phyloP scores from a whole-genome alignment of 2,329 filamentous ascomycete genomes.

The Rachicladosporium sp. region DNA sequence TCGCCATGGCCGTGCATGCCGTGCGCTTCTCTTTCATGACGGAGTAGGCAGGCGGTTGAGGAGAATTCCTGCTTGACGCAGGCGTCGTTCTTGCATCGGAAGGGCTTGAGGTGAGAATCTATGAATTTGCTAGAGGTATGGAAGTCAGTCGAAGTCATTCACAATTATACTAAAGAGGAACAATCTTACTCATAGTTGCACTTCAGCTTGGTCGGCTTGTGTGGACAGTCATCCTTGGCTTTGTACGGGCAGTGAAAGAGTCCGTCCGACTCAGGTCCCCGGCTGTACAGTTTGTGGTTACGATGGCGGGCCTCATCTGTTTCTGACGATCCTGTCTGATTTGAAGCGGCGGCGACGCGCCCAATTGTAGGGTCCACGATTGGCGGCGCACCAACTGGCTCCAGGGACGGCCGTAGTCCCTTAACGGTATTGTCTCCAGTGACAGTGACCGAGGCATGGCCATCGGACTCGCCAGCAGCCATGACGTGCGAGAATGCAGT shows the following conservation, averaged over 20 bases:
- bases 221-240: constrained; percentile 61
- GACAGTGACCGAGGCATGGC: too few relatives aligned
- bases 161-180: constrained; percentile 1
- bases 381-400: too few relatives aligned
- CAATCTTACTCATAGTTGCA: constrained; percentile 90
- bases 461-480: too few relatives aligned
- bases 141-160: constrained; percentile 9
- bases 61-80: constrained; percentile 86
- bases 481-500: too few relatives aligned
- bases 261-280: constrained; percentile 54
- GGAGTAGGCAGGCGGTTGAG: constrained; percentile 85
- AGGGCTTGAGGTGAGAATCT: constrained; percentile 92
- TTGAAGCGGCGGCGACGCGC: neutral
- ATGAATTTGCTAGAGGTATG: constrained; percentile 67
- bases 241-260: constrained; percentile 90
- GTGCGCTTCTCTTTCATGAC: constrained; percentile 90
- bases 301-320: constrained; percentile 25
- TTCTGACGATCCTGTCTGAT: constrained; percentile 7
- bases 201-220: constrained; percentile 91
- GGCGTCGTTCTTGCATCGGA: constrained; percentile 75
- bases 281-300: constrained; percentile 58
- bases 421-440: too few relatives aligned
- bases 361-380: neutral
- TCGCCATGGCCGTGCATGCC: constrained; percentile 91
- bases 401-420: too few relatives aligned